Base-by-base conservation (phyloP, 495 filamentous ascomycete species). In the Daldinia loculata region DNA sequence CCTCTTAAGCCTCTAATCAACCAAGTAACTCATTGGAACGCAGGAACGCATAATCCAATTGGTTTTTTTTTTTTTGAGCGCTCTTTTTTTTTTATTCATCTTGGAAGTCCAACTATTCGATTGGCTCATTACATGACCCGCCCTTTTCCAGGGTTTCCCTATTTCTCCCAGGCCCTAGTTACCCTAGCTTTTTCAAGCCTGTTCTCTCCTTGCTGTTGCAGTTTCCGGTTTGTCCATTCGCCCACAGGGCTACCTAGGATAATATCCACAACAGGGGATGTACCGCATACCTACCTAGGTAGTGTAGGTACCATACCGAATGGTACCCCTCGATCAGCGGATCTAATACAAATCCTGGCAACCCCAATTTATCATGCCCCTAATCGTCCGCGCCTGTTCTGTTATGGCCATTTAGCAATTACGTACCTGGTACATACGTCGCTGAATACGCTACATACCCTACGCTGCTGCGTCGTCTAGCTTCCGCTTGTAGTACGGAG, bases 401-500 rank as follows among this genome's bases (percentile, higher is more conserved):
- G 63, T 72, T 72, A 56, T 68, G 65, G 39, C 56, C 70, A 72
- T 72, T 64, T 68, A 62, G 48, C 65, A 61, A 14, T 61, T 34
- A 61, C 30, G 66, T 69, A 66, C 66, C 66, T 45, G 24, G 51
- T 66, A 66, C 56, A 22, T 61, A 36, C 34, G 34, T 29, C 38
- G 26, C 30, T 64, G 59, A 60, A 19, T 55, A 27, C 43, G 41
- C 55, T 56, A 53, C 51, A 14, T 66, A 43, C 56, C 15, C 52
- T 61, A 64, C 61, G 14, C 48, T 38, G 51, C 39, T 61, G 22
- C 61, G 30, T 64, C 60, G 45, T 64, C 32, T 68, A 67, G 65
- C 50, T 69, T 69, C 70, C 70, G 66, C 70, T 66, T 73, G 66
- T 69, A 69, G 66, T 61, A 69, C 66, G 70, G 70, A 73, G 63